A percentile compares a stretch with the other conserved stretches of the same genome.
Conservation (phyloP, 768 basidiomycete species). For the Cystoderma amianthinum region DNA sequence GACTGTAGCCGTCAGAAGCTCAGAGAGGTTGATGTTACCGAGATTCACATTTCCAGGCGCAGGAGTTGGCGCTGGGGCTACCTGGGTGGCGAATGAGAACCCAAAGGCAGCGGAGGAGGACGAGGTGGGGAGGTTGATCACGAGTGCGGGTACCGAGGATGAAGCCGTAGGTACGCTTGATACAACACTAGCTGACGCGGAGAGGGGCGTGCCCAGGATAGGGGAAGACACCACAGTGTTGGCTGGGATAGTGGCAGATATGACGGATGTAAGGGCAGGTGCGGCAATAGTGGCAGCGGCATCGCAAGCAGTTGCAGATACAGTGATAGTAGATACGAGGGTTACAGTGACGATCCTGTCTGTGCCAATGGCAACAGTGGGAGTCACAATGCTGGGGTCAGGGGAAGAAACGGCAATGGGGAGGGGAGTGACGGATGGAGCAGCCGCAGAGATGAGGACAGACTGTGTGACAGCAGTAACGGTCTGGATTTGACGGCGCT, state of each 20-base stretch:
- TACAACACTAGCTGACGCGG: conserved; percentile 3
- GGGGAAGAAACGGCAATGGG: conserved; percentile 3
- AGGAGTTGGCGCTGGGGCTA: not conserved
- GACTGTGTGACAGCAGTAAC: not conserved
- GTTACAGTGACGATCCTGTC: conserved; percentile 29
- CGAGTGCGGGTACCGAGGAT: conserved; percentile 3
- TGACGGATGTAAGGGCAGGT: conserved; percentile 5
- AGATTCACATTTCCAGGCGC: not conserved
- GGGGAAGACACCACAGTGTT: not conserved
- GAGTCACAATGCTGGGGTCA: conserved; percentile 7
- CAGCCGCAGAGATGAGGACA: conserved; percentile 12
- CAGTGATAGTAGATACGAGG: conserved; percentile 22
- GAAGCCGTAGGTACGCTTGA: conserved; percentile 4
- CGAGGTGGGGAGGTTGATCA: conserved; percentile 1
- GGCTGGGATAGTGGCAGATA: conserved; percentile 1
- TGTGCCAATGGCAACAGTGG: conserved; percentile 21
- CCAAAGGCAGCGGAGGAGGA: conserved; percentile 2
- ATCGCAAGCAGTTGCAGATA: conserved; percentile 13
- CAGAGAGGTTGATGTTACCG: conserved; percentile 1
- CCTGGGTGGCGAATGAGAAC: not conserved
- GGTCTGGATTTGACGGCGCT: not conserved
- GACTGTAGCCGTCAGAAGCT: conserved; percentile 3
- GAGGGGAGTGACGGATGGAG: conserved; percentile 5
- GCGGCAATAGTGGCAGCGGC: conserved; percentile 8
- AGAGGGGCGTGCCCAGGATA: conserved; percentile 1